phyloP scores from a whole-genome alignment of 129 eudicot species.

The Heracleum sosnowskyi region DNA sequence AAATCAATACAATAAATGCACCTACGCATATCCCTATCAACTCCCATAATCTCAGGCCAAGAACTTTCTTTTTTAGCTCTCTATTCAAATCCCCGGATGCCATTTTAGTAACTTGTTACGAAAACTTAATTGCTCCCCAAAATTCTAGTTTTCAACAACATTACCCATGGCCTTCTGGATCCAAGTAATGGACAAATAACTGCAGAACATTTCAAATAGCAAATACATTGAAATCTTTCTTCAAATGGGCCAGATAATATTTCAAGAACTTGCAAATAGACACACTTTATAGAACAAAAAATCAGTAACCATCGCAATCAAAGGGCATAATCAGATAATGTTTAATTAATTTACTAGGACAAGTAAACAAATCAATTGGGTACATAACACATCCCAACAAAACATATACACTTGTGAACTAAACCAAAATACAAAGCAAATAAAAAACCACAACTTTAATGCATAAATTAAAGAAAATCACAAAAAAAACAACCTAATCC shows the following conservation, averaged over 20 bases:
- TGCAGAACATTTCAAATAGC: not conserved
- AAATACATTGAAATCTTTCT: not conserved
- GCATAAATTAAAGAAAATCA: not conserved
- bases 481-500: not conserved
- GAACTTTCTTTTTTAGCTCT: constrained; percentile 48
- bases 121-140: not conserved
- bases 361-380: constrained; percentile 2
- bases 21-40: constrained; percentile 65
- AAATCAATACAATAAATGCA: constrained; percentile 61
- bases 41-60: constrained; percentile 75
- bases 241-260: not conserved
- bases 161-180: constrained; percentile 30
- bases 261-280: not conserved
- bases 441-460: not conserved
- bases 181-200: constrained; percentile 5
- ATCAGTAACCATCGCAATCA: not conserved
- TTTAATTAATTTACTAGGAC: not conserved
- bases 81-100: constrained; percentile 42
- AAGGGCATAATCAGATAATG: not conserved
- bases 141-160: constrained; percentile 1
- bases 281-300: not conserved
- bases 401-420: not conserved
- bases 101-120: constrained; percentile 25
- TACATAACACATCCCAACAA: not conserved
- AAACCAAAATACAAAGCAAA: not conserved